These are phyloP conservation scores for Curvularia sp. DNA, from an alignment of 2,329 filamentous ascomycete genomes.

Conservation along the genomic window DNA sequence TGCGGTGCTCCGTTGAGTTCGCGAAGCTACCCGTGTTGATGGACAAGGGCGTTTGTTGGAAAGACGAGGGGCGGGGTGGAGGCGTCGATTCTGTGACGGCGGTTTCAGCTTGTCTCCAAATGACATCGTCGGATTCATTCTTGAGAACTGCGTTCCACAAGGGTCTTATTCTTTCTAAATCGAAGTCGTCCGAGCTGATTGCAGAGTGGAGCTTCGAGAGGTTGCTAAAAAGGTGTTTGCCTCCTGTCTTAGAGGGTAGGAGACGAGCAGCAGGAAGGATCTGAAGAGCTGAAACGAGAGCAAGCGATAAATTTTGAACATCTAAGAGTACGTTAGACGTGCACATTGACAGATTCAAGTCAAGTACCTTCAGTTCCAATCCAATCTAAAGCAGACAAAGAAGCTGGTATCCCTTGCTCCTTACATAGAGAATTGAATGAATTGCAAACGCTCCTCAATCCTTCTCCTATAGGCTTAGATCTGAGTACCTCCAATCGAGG, in stretches of 20 bases:
- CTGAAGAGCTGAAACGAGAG: background rate
- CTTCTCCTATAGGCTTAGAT: constrained; percentile 17
- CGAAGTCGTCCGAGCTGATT: background rate
- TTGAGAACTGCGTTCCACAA: constrained; percentile 11
- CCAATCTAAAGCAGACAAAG: constrained; percentile 7
- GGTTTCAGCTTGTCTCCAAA: constrained; percentile 43
- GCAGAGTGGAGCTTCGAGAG: background rate
- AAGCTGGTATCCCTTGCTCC: constrained; percentile 4
- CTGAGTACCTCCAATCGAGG: constrained; percentile 15
- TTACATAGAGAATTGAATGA: constrained; percentile 8
- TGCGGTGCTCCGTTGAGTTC: constrained; percentile 29
- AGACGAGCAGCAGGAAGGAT: background rate
- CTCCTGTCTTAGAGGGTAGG: background rate
- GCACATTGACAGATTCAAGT: no score
- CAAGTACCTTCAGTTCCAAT: constrained; percentile 4
- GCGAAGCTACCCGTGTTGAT: constrained; percentile 30
- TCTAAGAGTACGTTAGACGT: no score
- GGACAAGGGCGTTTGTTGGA: constrained; percentile 39
- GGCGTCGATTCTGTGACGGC: constrained; percentile 50
- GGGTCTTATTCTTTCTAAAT: constrained; percentile 6
- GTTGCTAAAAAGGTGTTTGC: background rate
- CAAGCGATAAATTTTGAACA: background rate
- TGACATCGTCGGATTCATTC: constrained; percentile 18
- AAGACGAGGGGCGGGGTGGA: constrained; percentile 35
- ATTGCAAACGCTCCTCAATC: constrained; percentile 14